A percentile compares a stretch with the other conserved stretches of the same genome.
phyloP scores from a whole-genome alignment of 2,329 filamentous ascomycete species.

The Xylaria sp. region DNA sequence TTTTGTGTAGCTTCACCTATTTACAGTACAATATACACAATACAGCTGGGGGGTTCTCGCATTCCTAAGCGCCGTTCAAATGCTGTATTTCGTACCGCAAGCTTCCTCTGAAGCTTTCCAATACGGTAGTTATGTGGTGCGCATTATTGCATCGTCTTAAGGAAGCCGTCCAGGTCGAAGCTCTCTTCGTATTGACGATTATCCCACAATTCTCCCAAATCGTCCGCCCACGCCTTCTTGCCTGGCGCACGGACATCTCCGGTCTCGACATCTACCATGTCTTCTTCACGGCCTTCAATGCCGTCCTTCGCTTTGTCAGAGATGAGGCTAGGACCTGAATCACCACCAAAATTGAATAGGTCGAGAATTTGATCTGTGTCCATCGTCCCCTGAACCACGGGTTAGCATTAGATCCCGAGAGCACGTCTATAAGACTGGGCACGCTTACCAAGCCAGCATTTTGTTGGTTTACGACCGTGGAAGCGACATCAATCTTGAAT shows the following conservation, averaged over 20 bases:
- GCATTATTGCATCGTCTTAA: constrained; percentile 78
- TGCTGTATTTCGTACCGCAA: neutral
- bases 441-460: constrained; percentile 78
- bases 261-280: constrained; percentile 92
- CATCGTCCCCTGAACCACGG: constrained; percentile 72
- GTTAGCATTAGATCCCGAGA: constrained; percentile 32
- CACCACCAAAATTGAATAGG: constrained; percentile 90
- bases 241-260: constrained; percentile 93
- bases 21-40: constrained; percentile 30
- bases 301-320: constrained; percentile 67
- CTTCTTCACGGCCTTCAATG: constrained; percentile 74
- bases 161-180: constrained; percentile 93
- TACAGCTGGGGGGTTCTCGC: neutral
- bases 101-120: neutral
- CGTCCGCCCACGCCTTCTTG: constrained; percentile 95
- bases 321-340: constrained; percentile 74
- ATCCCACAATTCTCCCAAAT: constrained; percentile 96
- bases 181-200: constrained; percentile 98
- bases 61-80: neutral
- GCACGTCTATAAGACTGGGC: neutral
- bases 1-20: constrained; percentile 5
- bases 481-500: constrained; percentile 99
- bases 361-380: constrained; percentile 98
- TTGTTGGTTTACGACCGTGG: constrained; percentile 98
- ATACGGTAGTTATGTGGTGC: neutral